Evolutionary conservation across 2,329 filamentous ascomycete genomes (phyloP).

Genomic region (Aspergillus pseudoviridinutans): DNA sequence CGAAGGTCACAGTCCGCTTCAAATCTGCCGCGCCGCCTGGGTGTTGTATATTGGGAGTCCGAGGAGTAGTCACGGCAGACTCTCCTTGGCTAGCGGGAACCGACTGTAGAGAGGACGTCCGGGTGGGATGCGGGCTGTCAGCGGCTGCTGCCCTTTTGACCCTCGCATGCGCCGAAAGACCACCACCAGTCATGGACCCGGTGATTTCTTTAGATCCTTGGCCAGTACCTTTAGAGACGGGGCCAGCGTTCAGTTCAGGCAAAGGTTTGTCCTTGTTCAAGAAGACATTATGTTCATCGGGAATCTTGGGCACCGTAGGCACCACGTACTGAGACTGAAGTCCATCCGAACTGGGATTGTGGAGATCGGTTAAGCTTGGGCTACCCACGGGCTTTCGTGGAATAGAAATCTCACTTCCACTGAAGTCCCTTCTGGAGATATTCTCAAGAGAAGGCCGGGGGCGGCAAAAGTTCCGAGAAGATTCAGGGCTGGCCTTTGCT

Average conservation of each 20-base stretch:
- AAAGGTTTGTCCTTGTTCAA: background rate
- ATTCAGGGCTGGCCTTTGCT: background rate
- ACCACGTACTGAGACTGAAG: background rate
- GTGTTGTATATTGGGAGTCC: background rate
- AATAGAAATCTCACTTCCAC: constrained; percentile 9
- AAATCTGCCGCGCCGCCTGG: background rate
- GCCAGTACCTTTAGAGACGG: no score
- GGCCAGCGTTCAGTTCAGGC: background rate
- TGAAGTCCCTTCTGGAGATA: constrained; percentile 7
- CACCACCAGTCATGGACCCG: background rate
- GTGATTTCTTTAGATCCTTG: background rate
- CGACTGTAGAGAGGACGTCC: constrained; percentile 10
- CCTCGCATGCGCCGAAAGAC: background rate
- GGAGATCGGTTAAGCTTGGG: constrained; percentile 5
- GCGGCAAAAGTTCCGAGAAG: constrained; percentile 8
- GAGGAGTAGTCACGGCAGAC: background rate
- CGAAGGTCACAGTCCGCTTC: constrained; percentile 6
- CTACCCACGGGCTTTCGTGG: constrained; percentile 9
- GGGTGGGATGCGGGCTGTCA: constrained; percentile 8
- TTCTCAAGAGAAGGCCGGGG: constrained; percentile 10
- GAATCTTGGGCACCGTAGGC: constrained; percentile 11
- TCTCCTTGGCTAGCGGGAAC: constrained; percentile 2
- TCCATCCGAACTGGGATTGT: background rate
- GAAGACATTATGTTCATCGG: background rate
- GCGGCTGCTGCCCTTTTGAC: background rate